A percentile compares a stretch with the other conserved stretches of the same genome.
Evolutionary conservation across 2,329 filamentous ascomycete species (phyloP).

Genomic region (Cucurbitaria berberidis): DNA sequence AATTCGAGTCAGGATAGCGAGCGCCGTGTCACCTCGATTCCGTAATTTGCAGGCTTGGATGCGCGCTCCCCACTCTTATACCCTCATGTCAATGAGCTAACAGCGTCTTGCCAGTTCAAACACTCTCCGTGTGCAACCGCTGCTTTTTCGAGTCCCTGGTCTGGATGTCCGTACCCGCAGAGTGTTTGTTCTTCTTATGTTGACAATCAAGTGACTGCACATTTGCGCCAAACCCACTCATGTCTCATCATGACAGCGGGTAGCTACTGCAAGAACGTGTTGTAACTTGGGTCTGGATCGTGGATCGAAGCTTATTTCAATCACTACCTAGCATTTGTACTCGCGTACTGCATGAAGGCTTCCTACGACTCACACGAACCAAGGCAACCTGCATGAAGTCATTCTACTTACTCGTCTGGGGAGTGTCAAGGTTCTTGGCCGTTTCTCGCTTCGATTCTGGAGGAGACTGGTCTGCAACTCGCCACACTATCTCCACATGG

Average conservation of each 20-base stretch:
- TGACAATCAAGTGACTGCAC: neutral
- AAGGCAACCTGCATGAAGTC: neutral
- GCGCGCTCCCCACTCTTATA: neutral
- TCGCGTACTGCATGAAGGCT: neutral
- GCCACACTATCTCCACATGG: neutral
- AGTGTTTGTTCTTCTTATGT: too few species aligned
- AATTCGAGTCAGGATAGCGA: neutral
- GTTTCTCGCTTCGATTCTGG: neutral
- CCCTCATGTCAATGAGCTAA: neutral
- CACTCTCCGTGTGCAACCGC: neutral
- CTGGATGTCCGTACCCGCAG: neutral
- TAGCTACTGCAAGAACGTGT: neutral
- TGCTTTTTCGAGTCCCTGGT: neutral
- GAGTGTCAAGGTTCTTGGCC: neutral
- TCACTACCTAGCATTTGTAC: neutral
- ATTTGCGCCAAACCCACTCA: neutral
- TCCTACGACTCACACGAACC: neutral
- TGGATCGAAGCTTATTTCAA: neutral
- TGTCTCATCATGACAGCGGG: neutral
- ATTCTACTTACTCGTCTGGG: neutral
- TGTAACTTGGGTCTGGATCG: neutral
- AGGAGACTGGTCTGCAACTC: neutral
- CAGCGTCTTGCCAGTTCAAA: neutral
- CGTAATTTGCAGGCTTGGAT: neutral
- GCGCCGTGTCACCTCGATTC: neutral